Percentiles rank a stretch among this genome's conserved stretches.
Evolutionary conservation across 176 grass and related monocot species (phyloP).

Genomic region (Coix lacrymajobi): DNA sequence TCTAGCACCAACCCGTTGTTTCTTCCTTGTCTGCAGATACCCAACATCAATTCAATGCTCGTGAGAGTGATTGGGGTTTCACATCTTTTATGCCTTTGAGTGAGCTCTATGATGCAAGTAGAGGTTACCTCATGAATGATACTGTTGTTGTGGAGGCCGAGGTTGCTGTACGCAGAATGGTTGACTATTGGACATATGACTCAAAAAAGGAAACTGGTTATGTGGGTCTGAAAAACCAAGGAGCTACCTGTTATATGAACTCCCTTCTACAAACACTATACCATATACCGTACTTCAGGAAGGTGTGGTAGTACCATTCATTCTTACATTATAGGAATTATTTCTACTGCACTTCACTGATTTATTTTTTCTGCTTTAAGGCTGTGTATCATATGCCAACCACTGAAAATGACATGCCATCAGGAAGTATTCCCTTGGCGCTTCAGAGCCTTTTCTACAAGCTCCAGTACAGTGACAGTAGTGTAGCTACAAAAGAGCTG

Average conservation of each 20-base stretch:
- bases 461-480: neutral
- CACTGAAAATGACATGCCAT: neutral
- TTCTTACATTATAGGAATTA: neutral
- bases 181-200: neutral
- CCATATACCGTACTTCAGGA: neutral
- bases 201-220: neutral
- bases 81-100: neutral
- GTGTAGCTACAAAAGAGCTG: neutral
- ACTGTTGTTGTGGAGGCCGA: neutral
- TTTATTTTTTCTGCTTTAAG: neutral
- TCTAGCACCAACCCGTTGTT: neutral
- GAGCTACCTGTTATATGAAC: neutral
- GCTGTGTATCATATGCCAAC: neutral
- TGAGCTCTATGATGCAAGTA: neutral
- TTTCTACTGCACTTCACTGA: neutral
- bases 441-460: neutral
- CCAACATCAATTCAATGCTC: neutral
- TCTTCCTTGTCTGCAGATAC: neutral
- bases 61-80: neutral
- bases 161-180: neutral
- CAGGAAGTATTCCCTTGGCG: neutral
- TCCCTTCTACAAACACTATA: neutral
- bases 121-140: neutral
- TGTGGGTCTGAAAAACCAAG: neutral
- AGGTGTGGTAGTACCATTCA: neutral